These are phyloP conservation scores for Arabis hirsuta DNA, from an alignment of 345 rosid genomes.

Conservation along the genomic window DNA sequence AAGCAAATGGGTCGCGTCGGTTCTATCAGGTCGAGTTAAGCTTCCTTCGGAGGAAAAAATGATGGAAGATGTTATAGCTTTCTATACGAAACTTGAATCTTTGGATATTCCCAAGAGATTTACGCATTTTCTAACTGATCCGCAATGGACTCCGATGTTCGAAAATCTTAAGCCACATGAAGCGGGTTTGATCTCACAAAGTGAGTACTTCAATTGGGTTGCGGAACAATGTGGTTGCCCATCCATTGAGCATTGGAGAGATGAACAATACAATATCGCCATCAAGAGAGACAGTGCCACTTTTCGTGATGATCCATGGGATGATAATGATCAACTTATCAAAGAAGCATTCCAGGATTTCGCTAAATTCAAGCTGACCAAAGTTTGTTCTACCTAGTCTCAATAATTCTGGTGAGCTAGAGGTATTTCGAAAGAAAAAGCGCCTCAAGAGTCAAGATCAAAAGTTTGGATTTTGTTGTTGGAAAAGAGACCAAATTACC, in stretches of 20 bases:
- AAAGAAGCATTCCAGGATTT: neutral
- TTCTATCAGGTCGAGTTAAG: constrained; percentile 12
- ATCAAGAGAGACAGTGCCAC: neutral
- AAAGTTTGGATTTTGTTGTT: neutral
- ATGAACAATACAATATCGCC: neutral
- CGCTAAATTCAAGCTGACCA: neutral
- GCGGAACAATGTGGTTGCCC: constrained; percentile 45
- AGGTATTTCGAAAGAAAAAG: no score
- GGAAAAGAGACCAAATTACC: neutral
- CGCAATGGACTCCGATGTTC: neutral
- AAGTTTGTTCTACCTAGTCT: neutral
- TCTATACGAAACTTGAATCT: constrained; percentile 53
- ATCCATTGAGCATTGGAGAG: constrained; percentile 55
- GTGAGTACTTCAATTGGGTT: constrained; percentile 57
- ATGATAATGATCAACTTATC: neutral
- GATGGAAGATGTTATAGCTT: constrained; percentile 46
- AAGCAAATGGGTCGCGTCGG: constrained; percentile 30
- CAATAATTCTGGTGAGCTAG: no score
- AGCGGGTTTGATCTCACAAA: no score
- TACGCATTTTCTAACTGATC: constrained; percentile 7
- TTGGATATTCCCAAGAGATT: constrained; percentile 15
- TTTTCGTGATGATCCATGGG: constrained; percentile 12
- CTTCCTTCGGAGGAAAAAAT: constrained; percentile 18
- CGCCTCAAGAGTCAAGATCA: neutral
- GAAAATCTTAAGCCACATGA: neutral